phyloP scores from a whole-genome alignment of 2,329 filamentous ascomycete species.

The Penicillium sp. region DNA sequence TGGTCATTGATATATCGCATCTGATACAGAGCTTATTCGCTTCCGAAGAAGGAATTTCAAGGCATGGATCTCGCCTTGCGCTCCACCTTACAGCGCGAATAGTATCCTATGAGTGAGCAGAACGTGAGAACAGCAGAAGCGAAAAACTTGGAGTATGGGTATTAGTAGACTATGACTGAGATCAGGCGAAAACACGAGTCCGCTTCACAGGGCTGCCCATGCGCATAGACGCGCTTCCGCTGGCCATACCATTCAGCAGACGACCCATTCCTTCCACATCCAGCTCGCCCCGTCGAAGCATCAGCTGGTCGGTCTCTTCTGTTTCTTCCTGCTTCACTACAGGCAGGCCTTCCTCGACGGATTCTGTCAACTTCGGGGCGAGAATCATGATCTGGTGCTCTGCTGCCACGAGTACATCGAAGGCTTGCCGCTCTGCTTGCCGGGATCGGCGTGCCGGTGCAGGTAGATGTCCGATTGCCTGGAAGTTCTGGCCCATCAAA shows the following conservation, averaged over 20 bases:
- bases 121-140: slow-evolving; percentile 3
- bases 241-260: slow-evolving; percentile 43
- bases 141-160: slow-evolving; percentile 22
- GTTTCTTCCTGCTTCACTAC: slow-evolving; percentile 17
- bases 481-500: slow-evolving; percentile 41
- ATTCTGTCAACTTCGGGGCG: slow-evolving; percentile 28
- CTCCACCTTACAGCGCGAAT: slow-evolving; percentile 53
- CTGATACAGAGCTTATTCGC: slow-evolving; percentile 52
- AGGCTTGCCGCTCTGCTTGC: slow-evolving; percentile 20
- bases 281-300: slow-evolving; percentile 42
- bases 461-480: slow-evolving; percentile 37
- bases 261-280: slow-evolving; percentile 49
- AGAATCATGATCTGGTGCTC: slow-evolving; percentile 42
- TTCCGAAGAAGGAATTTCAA: slow-evolving; percentile 41
- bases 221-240: slow-evolving; percentile 26
- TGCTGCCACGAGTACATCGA: slow-evolving; percentile 40
- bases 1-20: slow-evolving; percentile 46
- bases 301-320: slow-evolving; percentile 38
- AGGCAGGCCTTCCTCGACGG: slow-evolving; percentile 16
- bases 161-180: slow-evolving; percentile 29
- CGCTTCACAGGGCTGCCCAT: slow-evolving; percentile 38
- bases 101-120: slow-evolving; percentile 6
- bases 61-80: slow-evolving; percentile 52
- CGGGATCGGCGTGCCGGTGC: slow-evolving; percentile 23
- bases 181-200: slow-evolving; percentile 34